Evolutionary conservation across 805 yeast species (phyloP), one percentile per base, ranked within the genome.

Genomic region (Candida xyloterini): DNA sequence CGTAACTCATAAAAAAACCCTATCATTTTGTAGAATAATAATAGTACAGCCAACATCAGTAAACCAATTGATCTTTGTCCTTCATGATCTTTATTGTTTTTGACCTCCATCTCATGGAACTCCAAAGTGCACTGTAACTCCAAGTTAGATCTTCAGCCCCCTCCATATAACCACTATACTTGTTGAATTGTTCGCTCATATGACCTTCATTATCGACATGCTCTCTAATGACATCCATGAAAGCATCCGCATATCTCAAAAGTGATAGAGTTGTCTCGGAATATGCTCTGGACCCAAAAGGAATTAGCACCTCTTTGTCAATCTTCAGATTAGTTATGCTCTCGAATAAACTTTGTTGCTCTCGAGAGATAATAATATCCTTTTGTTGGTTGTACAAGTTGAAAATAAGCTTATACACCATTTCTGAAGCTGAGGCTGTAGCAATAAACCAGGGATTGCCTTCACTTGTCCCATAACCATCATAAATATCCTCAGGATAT

Each of bases 401-500:
- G 56, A 65, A 65, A 20, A 83, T 67, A 43, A 76, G 56, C 53
- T 74, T 77, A 60, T 73, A 82, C 30, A 83, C 56, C 13, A 81
- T 50, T 56, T 82, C 86, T 5, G 86, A 67, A 2, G 86, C 87
- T 3, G 84, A 68, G 0, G 84, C 76, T 1, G 91, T 84, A 3
- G 85, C 67, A 42, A 90, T 74, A 56, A 89, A 88, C 98, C 97
- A 90, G 5, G 98, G 97, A 55, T 90, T 89, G 3, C 96, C 97
- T 52, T 81, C 87, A 23, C 81, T 70, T 0, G 74, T 67, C 0
- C 78, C 79, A 44, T 68, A 65, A 0, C 96, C 96, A 59, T 90
- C 82, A 60, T 90, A 90, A 8, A 82, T 59, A 62, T 90, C 98
- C 56, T 90, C 98, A 1, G 97, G 96, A 56, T 90, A 90, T 56